A percentile compares a stretch with the other conserved stretches of the same genome.
These are phyloP conservation scores for Lentinula sp. DNA, from an alignment of 768 basidiomycete species.

Conservation along the genomic window DNA sequence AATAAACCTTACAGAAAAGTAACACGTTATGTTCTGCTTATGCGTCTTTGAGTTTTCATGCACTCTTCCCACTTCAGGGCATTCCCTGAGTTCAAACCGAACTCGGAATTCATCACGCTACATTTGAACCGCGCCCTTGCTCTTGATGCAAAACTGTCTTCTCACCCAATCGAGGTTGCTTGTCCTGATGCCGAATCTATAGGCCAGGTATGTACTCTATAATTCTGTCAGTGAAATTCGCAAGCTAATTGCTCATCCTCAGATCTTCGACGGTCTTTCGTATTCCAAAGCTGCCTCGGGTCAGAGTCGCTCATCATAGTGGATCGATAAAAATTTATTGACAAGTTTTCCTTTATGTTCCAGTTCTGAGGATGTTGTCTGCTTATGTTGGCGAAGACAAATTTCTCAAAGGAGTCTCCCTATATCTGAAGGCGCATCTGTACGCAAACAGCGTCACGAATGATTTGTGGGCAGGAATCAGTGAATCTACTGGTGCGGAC, in stretches of 20 bases:
- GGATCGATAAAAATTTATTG: not conserved
- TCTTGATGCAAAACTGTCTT: conserved; percentile 58
- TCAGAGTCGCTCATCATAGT: conserved; percentile 12
- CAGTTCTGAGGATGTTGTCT: conserved; percentile 66
- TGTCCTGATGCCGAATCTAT: conserved; percentile 58
- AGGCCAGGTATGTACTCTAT: conserved; percentile 6
- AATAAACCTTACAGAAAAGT: conserved; percentile 8
- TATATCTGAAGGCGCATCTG: conserved; percentile 65
- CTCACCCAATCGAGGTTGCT: conserved; percentile 67
- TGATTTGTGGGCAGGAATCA: conserved; percentile 66
- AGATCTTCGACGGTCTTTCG: conserved; percentile 67
- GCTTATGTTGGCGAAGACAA: conserved; percentile 60
- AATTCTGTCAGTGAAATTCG: not conserved
- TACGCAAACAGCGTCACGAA: conserved; percentile 60
- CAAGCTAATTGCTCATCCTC: not conserved
- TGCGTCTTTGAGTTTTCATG: not conserved
- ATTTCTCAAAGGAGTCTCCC: conserved; percentile 63
- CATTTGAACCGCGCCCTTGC: conserved; percentile 50
- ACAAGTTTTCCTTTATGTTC: not conserved
- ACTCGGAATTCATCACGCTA: conserved; percentile 51
- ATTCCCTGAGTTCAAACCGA: conserved; percentile 59
- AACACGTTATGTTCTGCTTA: not conserved
- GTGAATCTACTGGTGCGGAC: conserved; percentile 51
- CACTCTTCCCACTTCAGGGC: conserved; percentile 21
- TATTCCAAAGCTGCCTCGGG: conserved; percentile 57